These are phyloP conservation scores for Thelonectria discophora DNA, from an alignment of 2,329 filamentous ascomycete species.

Conservation along the genomic window DNA sequence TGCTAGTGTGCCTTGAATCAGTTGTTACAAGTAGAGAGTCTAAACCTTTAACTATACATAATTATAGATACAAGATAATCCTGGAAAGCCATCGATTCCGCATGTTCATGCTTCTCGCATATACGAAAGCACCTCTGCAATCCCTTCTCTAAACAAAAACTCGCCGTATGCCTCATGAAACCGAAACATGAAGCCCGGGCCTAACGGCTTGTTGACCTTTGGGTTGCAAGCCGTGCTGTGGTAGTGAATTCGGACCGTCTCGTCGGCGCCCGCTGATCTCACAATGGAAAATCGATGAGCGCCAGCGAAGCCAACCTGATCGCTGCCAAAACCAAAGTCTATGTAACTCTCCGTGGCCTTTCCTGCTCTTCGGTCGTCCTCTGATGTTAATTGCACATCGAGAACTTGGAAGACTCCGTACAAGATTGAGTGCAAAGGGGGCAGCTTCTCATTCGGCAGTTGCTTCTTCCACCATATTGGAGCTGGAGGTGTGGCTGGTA, in stretches of 20 bases:
- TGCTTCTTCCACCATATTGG: constrained; percentile 34
- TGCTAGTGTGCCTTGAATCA: too few species aligned
- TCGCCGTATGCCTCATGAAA: constrained; percentile 42
- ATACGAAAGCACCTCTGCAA: constrained; percentile 35
- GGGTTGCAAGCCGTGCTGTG: constrained; percentile 43
- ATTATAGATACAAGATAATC: neutral
- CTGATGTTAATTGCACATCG: constrained; percentile 24
- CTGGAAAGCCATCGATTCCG: neutral
- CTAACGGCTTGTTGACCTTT: constrained; percentile 27
- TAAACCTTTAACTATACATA: neutral
- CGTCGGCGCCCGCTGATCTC: constrained; percentile 10
- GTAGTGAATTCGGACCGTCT: constrained; percentile 32
- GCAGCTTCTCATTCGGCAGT: constrained; percentile 31
- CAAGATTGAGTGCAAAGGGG: constrained; percentile 31
- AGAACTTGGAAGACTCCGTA: constrained; percentile 43
- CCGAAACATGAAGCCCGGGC: constrained; percentile 22
- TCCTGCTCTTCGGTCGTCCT: neutral
- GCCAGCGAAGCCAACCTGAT: constrained; percentile 38
- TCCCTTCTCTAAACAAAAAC: constrained; percentile 40
- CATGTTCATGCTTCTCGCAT: neutral
- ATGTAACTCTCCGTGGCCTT: constrained; percentile 36
- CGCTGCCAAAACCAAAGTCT: constrained; percentile 44
- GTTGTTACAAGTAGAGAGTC: neutral
- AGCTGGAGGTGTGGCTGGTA: neutral
- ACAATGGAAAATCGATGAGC: constrained; percentile 44